Percentiles rank a stretch among this genome's conserved stretches.
These are phyloP conservation scores for Phytophthora quininea DNA, from an alignment of 352 stramenopile species.

Conservation along the genomic window DNA sequence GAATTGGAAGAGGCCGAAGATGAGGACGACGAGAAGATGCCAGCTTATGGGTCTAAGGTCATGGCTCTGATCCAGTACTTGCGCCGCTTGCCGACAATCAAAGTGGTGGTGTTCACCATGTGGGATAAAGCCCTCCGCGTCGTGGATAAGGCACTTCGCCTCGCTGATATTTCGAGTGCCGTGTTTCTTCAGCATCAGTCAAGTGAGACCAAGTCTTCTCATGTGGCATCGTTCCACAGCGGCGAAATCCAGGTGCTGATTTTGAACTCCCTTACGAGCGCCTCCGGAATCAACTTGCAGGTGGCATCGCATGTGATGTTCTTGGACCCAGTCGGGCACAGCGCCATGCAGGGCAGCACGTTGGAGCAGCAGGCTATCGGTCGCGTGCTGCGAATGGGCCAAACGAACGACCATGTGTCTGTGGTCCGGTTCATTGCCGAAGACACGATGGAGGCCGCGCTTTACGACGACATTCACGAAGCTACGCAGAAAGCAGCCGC, in stretches of 20 bases:
- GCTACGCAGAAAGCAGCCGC: slow-evolving; percentile 44
- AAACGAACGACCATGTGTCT: slow-evolving; percentile 69
- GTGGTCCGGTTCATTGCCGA: slow-evolving; percentile 81
- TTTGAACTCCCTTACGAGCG: slow-evolving; percentile 81
- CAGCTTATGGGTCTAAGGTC: slow-evolving; percentile 79
- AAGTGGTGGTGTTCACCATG: slow-evolving; percentile 88
- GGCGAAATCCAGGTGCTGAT: slow-evolving; percentile 75
- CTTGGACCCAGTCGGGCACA: slow-evolving; percentile 76
- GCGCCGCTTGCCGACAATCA: slow-evolving; percentile 46
- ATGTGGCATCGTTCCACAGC: slow-evolving; percentile 67
- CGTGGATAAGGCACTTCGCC: slow-evolving; percentile 62
- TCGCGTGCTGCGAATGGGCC: slow-evolving; percentile 85
- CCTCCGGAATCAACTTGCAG: slow-evolving; percentile 87
- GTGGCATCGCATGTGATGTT: slow-evolving; percentile 86
- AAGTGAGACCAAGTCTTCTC: slow-evolving; percentile 76
- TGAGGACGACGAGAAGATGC: slow-evolving; percentile 31
- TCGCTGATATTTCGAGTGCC: slow-evolving; percentile 60
- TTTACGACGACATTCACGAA: slow-evolving; percentile 82
- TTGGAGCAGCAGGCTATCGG: slow-evolving; percentile 86
- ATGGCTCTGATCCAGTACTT: slow-evolving; percentile 73
- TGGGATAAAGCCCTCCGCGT: slow-evolving; percentile 72
- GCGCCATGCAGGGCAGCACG: slow-evolving; percentile 70
- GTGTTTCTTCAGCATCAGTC: slow-evolving; percentile 82
- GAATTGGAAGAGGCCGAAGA: slow-evolving; percentile 25
- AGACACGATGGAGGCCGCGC: slow-evolving; percentile 69